Evolutionary conservation across 2,329 filamentous ascomycete genomes (phyloP).

Genomic region (Pseudocercospora cruenta): DNA sequence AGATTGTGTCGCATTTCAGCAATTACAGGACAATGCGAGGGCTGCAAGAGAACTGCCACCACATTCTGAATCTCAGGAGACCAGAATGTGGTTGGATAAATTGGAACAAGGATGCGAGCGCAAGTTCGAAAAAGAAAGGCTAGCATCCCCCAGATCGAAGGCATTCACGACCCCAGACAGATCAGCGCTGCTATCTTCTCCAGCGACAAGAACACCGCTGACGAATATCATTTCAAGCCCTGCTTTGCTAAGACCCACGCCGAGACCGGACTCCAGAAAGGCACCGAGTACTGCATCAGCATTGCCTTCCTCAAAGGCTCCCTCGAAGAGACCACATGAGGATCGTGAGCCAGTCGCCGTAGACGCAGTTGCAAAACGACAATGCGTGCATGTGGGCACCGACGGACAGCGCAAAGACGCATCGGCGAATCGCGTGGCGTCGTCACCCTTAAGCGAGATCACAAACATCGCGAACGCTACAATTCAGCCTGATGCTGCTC

Average conservation of each 20-base stretch:
- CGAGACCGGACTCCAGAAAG: background rate
- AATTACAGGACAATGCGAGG: constrained; percentile 69
- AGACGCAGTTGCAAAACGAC: constrained; percentile 10
- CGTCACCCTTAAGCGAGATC: constrained; percentile 24
- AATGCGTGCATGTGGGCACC: background rate
- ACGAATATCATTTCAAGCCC: background rate
- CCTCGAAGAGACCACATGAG: constrained; percentile 9
- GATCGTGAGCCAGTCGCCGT: background rate
- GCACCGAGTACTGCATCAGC: background rate
- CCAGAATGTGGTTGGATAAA: constrained; percentile 62
- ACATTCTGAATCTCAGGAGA: constrained; percentile 63
- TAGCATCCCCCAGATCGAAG: constrained; percentile 20
- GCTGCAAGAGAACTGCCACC: constrained; percentile 56
- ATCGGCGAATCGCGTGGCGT: background rate
- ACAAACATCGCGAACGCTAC: constrained; percentile 19
- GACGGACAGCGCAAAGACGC: background rate
- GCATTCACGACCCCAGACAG: constrained; percentile 12
- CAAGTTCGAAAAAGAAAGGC: constrained; percentile 35
- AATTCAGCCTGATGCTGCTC: background rate
- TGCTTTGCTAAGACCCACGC: background rate
- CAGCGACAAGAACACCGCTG: background rate
- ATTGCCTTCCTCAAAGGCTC: background rate
- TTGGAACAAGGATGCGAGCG: constrained; percentile 52
- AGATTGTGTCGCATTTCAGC: constrained; percentile 69
- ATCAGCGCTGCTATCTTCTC: constrained; percentile 12